Evolutionary conservation across 495 filamentous ascomycete genomes (phyloP).

Genomic region (Aspergillus carlsbadensis): DNA sequence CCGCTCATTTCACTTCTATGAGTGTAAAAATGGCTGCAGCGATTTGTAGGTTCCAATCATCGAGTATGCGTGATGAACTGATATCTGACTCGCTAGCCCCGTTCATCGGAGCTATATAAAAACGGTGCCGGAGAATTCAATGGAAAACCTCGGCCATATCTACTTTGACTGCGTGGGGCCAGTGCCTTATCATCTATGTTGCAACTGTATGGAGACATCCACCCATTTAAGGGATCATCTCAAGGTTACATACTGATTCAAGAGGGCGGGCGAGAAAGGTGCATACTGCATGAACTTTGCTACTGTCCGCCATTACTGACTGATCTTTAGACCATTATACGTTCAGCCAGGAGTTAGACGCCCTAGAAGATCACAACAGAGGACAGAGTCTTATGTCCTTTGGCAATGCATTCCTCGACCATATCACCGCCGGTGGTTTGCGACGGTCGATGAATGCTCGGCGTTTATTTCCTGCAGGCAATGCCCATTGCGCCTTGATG

Average conservation of each 20-base stretch:
- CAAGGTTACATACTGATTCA: conserved; percentile 3
- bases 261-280: conserved; percentile 7
- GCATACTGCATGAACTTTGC: not conserved
- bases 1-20: conserved; percentile 12
- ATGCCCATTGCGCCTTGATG: conserved; percentile 10
- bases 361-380: conserved; percentile 8
- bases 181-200: not conserved
- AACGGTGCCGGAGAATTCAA: not conserved
- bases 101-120: conserved; percentile 2
- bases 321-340: not conserved
- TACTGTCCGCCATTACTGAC: not conserved
- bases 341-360: conserved; percentile 7
- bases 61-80: not conserved
- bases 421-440: not conserved
- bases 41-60: not conserved
- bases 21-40: conserved; percentile 1
- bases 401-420: conserved; percentile 10
- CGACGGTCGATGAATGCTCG: conserved; percentile 1
- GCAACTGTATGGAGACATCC: conserved; percentile 11
- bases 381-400: conserved; percentile 7
- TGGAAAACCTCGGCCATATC: not conserved
- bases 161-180: not conserved
- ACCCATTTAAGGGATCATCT: conserved; percentile 4
- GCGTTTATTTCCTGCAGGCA: conserved; percentile 3
- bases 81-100: not conserved